Evolutionary conservation across 225 moss, liverwort and hornwort species (phyloP).

Genomic region (Physcomitrellopsis africana): DNA sequence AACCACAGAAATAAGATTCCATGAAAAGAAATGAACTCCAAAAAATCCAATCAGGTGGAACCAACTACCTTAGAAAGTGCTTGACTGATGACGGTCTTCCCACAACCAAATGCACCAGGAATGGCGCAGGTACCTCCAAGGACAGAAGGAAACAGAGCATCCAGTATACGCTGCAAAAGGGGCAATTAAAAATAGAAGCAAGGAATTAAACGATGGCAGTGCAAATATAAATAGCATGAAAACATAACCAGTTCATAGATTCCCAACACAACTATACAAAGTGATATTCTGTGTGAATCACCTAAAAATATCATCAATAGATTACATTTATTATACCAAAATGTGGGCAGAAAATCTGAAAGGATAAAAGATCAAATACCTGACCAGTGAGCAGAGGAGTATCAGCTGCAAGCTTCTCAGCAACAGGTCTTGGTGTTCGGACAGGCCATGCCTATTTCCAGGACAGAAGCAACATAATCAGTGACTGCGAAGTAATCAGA

Average conservation of each 20-base stretch:
- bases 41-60: not conserved
- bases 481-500: not conserved
- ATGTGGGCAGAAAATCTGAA: not conserved
- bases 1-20: too few species aligned
- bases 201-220: not conserved
- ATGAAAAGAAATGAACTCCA: not conserved
- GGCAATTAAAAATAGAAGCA: not conserved
- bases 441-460: conserved; percentile 68
- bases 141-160: conserved; percentile 73
- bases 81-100: conserved; percentile 83
- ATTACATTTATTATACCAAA: too few species aligned
- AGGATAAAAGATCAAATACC: conserved; percentile 11
- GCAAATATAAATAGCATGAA: not conserved
- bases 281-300: too few species aligned
- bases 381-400: conserved; percentile 74
- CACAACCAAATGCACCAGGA: conserved; percentile 80
- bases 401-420: conserved; percentile 65
- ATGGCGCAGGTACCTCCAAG: conserved; percentile 78
- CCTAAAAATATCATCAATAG: not conserved
- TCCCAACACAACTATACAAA: too few species aligned
- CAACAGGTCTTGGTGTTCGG: conserved; percentile 68
- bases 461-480: not conserved
- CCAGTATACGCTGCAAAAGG: conserved; percentile 55
- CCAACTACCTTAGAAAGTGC: conserved; percentile 61
- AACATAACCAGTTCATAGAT: not conserved